Evolutionary conservation across 1,284 basidiomycete species (phyloP).

Genomic region (Flammula alnicola): DNA sequence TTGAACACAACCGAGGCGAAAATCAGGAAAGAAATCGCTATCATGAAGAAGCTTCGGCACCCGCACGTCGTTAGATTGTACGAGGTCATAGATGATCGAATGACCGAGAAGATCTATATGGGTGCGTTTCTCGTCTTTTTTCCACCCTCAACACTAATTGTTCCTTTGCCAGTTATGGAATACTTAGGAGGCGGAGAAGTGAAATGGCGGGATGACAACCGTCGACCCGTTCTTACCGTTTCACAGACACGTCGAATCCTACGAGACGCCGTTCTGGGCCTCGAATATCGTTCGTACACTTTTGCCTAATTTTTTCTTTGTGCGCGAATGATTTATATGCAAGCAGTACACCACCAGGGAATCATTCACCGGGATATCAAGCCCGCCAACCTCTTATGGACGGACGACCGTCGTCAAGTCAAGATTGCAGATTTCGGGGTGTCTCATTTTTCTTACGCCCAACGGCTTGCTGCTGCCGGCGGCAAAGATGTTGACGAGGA

Average conservation of each 20-base stretch:
- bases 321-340: conserved; percentile 12
- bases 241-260: conserved; percentile 87
- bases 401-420: conserved; percentile 79
- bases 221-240: conserved; percentile 80
- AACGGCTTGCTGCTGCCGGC: conserved; percentile 64
- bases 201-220: conserved; percentile 74
- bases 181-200: conserved; percentile 96
- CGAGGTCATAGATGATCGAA: conserved; percentile 95
- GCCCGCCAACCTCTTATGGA: conserved; percentile 95
- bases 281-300: conserved; percentile 90
- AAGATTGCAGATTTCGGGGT: conserved; percentile 99
- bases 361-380: conserved; percentile 99
- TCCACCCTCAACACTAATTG: conserved; percentile 5
- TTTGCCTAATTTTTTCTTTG: conserved; percentile 7
- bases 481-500: conserved; percentile 41
- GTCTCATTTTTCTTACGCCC: conserved; percentile 91
- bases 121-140: conserved; percentile 53
- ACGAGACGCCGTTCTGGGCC: conserved; percentile 90
- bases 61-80: conserved; percentile 90
- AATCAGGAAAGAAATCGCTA: conserved; percentile 91
- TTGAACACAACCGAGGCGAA: conserved; percentile 78
- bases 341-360: conserved; percentile 90
- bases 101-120: conserved; percentile 92
- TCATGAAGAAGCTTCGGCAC: conserved; percentile 96
- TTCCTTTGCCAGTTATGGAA: conserved; percentile 79